These are phyloP conservation scores for Trichoderma koningiopsis DNA, from an alignment of 2,329 filamentous ascomycete species.

Conservation along the genomic window DNA sequence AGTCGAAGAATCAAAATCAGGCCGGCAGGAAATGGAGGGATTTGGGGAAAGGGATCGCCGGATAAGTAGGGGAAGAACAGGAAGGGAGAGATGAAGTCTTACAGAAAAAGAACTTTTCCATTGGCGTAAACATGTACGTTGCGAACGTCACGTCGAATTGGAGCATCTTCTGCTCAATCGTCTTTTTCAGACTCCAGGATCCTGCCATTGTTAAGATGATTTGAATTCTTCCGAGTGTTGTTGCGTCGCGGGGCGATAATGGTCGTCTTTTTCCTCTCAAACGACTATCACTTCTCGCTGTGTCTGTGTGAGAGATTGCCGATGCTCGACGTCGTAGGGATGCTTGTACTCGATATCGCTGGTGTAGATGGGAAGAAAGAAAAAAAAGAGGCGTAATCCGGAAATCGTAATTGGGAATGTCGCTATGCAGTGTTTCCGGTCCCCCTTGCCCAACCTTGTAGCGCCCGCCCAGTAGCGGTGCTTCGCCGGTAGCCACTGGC, in stretches of 20 bases:
- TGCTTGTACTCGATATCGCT: neutral
- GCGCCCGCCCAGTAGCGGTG: neutral
- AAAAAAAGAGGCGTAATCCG: neutral
- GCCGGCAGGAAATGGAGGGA: neutral
- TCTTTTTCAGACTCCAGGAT: conserved; percentile 64
- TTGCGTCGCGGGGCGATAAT: neutral
- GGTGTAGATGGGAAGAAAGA: neutral
- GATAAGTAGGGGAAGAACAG: neutral
- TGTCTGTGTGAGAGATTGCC: neutral
- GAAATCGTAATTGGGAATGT: neutral
- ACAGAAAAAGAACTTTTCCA: conserved; percentile 98
- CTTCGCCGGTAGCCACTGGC: neutral
- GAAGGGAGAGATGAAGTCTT: conserved; percentile 21
- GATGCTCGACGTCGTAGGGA: neutral
- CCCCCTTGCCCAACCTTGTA: neutral
- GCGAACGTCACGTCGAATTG: conserved; percentile 97
- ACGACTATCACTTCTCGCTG: neutral
- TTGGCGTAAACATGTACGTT: conserved; percentile 95
- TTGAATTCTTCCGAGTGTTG: no score
- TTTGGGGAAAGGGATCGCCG: neutral
- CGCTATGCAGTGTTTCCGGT: neutral
- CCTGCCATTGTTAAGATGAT: conserved; percentile 34
- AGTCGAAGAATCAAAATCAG: neutral
- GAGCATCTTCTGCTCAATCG: conserved; percentile 94
- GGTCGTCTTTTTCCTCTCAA: neutral